Evolutionary conservation across 2,329 filamentous ascomycete genomes (phyloP).

Genomic region (Harringtonia lauricola): DNA sequence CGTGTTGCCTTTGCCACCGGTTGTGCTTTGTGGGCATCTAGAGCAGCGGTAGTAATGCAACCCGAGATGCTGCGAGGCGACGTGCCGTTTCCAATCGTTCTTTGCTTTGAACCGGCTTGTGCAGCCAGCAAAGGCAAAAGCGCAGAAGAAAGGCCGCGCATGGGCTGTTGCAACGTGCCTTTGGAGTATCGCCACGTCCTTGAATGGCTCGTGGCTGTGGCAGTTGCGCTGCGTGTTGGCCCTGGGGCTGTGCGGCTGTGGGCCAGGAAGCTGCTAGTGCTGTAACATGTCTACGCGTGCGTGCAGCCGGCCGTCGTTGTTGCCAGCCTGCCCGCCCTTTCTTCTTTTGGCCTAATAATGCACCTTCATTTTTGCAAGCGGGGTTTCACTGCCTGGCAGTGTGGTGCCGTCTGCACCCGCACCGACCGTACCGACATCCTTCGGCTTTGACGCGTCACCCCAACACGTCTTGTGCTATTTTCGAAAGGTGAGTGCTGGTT

Average conservation of each 20-base stretch:
- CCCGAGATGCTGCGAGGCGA: conserved; percentile 78
- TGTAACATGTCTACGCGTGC: conserved; percentile 3
- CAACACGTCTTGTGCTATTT: conserved; percentile 10
- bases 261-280: conserved; percentile 1
- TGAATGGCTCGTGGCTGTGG: conserved; percentile 55
- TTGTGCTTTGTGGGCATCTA: conserved; percentile 40
- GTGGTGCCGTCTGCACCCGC: too few species aligned
- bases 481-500: conserved; percentile 20
- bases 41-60: conserved; percentile 55
- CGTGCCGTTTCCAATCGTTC: conserved; percentile 97
- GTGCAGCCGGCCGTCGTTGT: not conserved
- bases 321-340: conserved; percentile 6
- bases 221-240: conserved; percentile 50
- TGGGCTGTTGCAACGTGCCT: conserved; percentile 60
- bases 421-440: conserved; percentile 2
- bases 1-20: conserved; percentile 49
- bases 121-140: conserved; percentile 77
- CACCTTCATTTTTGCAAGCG: not conserved
- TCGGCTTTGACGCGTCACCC: conserved; percentile 5
- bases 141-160: conserved; percentile 70
- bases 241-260: conserved; percentile 28
- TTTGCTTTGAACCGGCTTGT: conserved; percentile 77
- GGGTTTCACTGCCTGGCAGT: conserved; percentile 2
- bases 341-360: conserved; percentile 8
- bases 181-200: conserved; percentile 52